Evolutionary conservation across 768 basidiomycete genomes (phyloP).

Genomic region (Boletus barrowsii): DNA sequence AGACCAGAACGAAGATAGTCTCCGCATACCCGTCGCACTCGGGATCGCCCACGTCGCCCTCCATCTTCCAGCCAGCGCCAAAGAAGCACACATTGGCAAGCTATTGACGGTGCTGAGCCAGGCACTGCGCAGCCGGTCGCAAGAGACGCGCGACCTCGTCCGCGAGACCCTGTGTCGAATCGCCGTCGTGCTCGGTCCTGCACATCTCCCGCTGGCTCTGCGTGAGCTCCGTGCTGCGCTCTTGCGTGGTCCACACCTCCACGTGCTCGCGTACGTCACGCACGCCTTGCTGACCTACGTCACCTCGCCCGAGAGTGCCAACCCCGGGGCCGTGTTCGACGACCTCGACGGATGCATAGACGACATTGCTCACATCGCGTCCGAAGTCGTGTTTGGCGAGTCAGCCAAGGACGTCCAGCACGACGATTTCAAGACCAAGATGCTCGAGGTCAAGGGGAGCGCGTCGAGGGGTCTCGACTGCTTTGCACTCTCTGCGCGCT

Average conservation of each 20-base stretch:
- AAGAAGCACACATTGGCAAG: slow-evolving; percentile 67
- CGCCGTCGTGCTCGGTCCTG: slow-evolving; percentile 64
- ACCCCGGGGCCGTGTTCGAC: slow-evolving; percentile 46
- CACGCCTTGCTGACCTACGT: slow-evolving; percentile 83
- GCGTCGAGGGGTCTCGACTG: slow-evolving; percentile 83
- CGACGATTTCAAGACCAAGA: slow-evolving; percentile 92
- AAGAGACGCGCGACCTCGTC: slow-evolving; percentile 86
- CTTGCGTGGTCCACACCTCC: slow-evolving; percentile 88
- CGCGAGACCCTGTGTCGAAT: slow-evolving; percentile 84
- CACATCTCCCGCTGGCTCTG: slow-evolving; percentile 69
- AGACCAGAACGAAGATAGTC: slow-evolving; percentile 78
- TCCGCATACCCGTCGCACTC: slow-evolving; percentile 84
- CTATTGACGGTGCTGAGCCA: slow-evolving; percentile 86
- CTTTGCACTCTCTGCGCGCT: slow-evolving; percentile 75
- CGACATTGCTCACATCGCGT: slow-evolving; percentile 76
- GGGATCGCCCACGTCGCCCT: slow-evolving; percentile 84
- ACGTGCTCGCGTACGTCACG: slow-evolving; percentile 81
- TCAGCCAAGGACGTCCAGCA: slow-evolving; percentile 85
- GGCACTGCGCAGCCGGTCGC: slow-evolving; percentile 87
- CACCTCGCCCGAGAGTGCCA: slow-evolving; percentile 45
- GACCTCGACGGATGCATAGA: slow-evolving; percentile 74
- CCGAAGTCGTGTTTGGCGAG: slow-evolving; percentile 91
- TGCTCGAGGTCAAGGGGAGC: slow-evolving; percentile 85
- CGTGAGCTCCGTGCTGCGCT: slow-evolving; percentile 84
- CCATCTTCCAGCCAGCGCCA: slow-evolving; percentile 63